Conservation (phyloP, 2,329 filamentous ascomycete genomes). For the Aspergillus neotritici region DNA sequence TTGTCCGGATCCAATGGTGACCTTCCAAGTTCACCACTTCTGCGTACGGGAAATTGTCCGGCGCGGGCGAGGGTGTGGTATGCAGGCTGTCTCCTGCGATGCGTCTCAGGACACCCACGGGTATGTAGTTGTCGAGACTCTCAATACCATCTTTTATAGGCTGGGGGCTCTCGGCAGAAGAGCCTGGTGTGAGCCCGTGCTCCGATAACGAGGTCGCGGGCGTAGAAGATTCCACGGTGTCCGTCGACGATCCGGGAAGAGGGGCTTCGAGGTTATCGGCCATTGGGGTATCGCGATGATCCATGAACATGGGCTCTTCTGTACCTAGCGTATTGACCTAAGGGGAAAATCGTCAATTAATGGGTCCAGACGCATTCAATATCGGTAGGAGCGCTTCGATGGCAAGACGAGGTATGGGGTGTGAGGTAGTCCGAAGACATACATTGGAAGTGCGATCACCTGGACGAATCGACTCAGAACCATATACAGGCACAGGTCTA, state of each 20-base stretch:
- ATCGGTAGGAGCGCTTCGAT: no score
- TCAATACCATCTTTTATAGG: conserved; percentile 9
- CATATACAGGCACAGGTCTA: no score
- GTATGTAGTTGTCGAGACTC: conserved; percentile 22
- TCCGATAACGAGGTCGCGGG: conserved; percentile 2
- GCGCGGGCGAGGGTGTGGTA: background rate
- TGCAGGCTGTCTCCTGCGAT: background rate
- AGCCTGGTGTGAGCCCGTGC: background rate
- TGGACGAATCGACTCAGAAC: no score
- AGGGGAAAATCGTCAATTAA: no score
- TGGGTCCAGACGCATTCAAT: no score
- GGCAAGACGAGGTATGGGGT: no score
- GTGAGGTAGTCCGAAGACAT: no score
- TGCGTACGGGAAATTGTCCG: conserved; percentile 11
- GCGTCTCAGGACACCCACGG: conserved; percentile 27
- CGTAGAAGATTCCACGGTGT: background rate
- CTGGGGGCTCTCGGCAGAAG: background rate
- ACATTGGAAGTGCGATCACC: no score
- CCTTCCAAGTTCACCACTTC: conserved; percentile 26
- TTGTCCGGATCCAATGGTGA: conserved; percentile 34
- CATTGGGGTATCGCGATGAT: background rate
- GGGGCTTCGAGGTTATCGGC: background rate
- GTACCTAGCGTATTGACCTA: no score
- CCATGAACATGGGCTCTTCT: background rate
- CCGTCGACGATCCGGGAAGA: conserved; percentile 1